phyloP scores from a whole-genome alignment of 306 rosid genomes.

The Vigna radiata region DNA sequence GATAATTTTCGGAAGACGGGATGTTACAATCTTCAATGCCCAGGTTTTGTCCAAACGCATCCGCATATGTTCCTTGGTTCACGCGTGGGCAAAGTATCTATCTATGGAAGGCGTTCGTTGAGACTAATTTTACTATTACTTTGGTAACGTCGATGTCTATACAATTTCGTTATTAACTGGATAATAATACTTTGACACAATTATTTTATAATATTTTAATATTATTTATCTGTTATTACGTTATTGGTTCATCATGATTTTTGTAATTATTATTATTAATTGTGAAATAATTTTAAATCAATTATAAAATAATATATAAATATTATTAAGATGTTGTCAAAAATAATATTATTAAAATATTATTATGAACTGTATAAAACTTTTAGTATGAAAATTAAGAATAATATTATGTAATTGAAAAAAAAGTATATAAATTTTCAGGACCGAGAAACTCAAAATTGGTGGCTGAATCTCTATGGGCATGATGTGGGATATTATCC shows the following conservation, averaged over 20 bases:
- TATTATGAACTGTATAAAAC: neutral
- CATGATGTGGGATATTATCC: conserved; percentile 13
- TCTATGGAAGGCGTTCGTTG: accelerated
- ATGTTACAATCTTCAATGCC: neutral
- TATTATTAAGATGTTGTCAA: too few relatives aligned
- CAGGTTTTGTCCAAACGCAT: conserved; percentile 3
- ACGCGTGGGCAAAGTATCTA: neutral
- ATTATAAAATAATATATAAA: too few relatives aligned
- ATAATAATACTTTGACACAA: too few relatives aligned
- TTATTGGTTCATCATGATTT: too few relatives aligned
- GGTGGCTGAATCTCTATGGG: neutral
- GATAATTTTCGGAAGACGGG: neutral
- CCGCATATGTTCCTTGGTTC: neutral
- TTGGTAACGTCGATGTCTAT: neutral
- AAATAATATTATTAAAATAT: too few relatives aligned
- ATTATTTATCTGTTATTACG: too few relatives aligned
- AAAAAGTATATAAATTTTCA: neutral
- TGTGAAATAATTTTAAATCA: too few relatives aligned
- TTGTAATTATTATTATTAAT: too few relatives aligned
- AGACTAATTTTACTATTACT: neutral
- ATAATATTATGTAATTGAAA: neutral
- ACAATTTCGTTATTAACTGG: too few relatives aligned
- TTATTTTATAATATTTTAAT: too few relatives aligned
- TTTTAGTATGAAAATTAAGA: neutral
- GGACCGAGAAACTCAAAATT: neutral